Conservation (phyloP, 176 grass and related monocot genomes). For the Rhynchospora tenuis region DNA sequence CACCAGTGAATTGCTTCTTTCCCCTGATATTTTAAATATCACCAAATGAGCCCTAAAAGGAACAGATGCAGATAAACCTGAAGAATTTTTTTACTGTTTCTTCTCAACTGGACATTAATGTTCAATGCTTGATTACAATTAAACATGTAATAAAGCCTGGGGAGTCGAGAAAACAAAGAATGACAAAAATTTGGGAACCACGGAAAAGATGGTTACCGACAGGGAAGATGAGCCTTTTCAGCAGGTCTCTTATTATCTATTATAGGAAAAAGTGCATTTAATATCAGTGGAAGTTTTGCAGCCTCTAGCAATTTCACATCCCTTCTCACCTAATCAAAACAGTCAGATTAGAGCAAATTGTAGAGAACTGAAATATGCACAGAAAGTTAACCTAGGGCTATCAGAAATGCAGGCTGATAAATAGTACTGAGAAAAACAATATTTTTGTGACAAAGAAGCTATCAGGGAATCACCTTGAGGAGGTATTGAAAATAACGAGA, state of each 20-base stretch:
- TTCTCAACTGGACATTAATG: background rate
- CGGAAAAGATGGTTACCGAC: background rate
- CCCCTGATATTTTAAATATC: conserved; percentile 20
- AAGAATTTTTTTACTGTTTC: background rate
- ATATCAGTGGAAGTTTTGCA: conserved; percentile 15
- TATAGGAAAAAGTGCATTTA: conserved; percentile 27
- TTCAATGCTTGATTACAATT: background rate
- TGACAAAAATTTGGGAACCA: background rate
- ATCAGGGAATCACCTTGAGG: conserved; percentile 24
- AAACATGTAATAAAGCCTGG: background rate
- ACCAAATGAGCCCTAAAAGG: background rate
- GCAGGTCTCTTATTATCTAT: conserved; percentile 14
- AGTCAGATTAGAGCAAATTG: background rate
- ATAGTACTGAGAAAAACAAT: background rate
- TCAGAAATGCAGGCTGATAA: background rate
- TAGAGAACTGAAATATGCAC: background rate
- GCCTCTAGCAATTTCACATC: conserved; percentile 17
- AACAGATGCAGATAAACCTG: background rate
- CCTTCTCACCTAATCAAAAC: conserved; percentile 17
- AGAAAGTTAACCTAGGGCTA: background rate
- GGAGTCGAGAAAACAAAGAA: background rate
- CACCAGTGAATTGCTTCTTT: conserved; percentile 39
- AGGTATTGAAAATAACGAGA: conserved; percentile 30
- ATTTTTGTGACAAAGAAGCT: background rate
- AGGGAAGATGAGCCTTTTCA: background rate